Conservation (phyloP, 2,329 filamentous ascomycete genomes). For the Shiraia bambusicola region DNA sequence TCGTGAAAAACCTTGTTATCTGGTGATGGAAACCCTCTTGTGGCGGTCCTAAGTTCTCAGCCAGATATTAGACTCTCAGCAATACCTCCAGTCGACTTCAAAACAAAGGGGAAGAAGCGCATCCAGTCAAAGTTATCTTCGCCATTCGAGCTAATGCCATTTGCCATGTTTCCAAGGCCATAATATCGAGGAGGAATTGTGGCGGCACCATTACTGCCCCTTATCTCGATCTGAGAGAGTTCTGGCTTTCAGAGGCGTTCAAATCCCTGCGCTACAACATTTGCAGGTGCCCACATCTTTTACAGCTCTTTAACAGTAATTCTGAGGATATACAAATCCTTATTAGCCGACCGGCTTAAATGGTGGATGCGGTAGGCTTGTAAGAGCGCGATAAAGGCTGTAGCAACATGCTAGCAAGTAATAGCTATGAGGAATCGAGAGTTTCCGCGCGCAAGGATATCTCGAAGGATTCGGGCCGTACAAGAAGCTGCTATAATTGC, state of each 20-base stretch:
- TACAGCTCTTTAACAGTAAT: conserved; percentile 22
- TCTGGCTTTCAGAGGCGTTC: conserved; percentile 18
- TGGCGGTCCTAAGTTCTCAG: conserved; percentile 19
- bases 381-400: conserved; percentile 25
- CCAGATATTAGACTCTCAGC: conserved; percentile 18
- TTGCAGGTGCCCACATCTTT: conserved; percentile 28
- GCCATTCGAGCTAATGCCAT: neutral
- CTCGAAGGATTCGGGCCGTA: conserved; percentile 21
- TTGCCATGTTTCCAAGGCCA: neutral
- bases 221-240: neutral
- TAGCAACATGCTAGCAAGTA: conserved; percentile 26
- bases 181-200: neutral
- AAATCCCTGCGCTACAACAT: conserved; percentile 23
- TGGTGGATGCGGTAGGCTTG: conserved; percentile 23
- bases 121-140: conserved; percentile 23
- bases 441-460: conserved; percentile 25
- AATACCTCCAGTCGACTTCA: conserved; percentile 22
- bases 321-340: conserved; percentile 19
- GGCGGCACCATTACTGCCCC: neutral
- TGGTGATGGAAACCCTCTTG: conserved; percentile 23
- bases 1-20: conserved; percentile 24
- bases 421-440: conserved; percentile 27
- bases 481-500: conserved; percentile 26
- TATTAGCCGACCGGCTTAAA: conserved; percentile 18
- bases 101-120: conserved; percentile 25